Conservation (phyloP, 176 grass and related monocot genomes). For the Echinochloa phyllopogon region DNA sequence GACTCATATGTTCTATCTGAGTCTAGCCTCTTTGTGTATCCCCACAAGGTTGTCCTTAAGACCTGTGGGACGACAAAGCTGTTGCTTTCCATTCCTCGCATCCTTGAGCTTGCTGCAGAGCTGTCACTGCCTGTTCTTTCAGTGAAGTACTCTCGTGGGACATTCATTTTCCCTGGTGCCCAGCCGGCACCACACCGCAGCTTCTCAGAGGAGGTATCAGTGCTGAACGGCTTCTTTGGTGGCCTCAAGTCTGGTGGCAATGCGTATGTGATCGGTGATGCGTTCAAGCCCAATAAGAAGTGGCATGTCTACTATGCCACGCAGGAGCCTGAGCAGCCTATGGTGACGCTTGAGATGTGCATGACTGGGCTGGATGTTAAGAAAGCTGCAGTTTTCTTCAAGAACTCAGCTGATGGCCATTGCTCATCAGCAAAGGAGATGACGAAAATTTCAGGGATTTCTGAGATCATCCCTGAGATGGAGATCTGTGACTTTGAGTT, state of each 20-base stretch:
- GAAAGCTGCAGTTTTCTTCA: constrained; percentile 79
- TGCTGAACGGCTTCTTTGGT: constrained; percentile 78
- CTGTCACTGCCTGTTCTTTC: constrained; percentile 69
- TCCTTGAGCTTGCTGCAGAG: constrained; percentile 73
- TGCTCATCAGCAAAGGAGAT: constrained; percentile 67
- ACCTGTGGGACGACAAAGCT: constrained; percentile 93
- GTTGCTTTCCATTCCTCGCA: constrained; percentile 74
- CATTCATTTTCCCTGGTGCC: constrained; percentile 80
- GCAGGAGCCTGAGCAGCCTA: constrained; percentile 67
- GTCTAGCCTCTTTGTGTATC: constrained; percentile 86
- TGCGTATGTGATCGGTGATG: constrained; percentile 71
- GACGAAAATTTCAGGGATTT: constrained; percentile 74
- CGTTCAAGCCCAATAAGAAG: constrained; percentile 63
- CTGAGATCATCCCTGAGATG: constrained; percentile 88
- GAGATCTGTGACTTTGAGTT: constrained; percentile 91
- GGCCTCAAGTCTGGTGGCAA: constrained; percentile 71
- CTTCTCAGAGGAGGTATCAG: constrained; percentile 70
- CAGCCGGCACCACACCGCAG: constrained; percentile 78
- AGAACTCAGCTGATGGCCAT: constrained; percentile 49
- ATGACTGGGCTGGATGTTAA: constrained; percentile 70
- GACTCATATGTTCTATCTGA: constrained; percentile 92
- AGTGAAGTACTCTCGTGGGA: constrained; percentile 80
- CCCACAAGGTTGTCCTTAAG: constrained; percentile 86
- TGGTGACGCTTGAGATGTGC: constrained; percentile 94
- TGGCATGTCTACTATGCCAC: constrained; percentile 95